Evolutionary conservation across 2,329 filamentous ascomycete genomes (phyloP).

Genomic region (Camillea tinctor): DNA sequence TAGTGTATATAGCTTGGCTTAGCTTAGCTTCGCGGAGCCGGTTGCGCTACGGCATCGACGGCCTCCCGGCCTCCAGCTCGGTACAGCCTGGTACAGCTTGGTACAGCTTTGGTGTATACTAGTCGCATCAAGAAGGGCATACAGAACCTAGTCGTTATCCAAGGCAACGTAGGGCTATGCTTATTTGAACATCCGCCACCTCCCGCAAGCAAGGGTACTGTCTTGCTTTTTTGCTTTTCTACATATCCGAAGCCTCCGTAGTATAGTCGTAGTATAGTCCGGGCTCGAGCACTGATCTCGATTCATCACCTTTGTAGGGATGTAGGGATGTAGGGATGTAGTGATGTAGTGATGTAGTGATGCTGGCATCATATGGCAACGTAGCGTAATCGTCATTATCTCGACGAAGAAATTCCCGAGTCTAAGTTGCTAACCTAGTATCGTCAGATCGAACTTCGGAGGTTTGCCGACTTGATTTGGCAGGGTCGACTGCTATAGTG

Average conservation of each 20-base stretch:
- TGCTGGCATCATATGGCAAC: background rate
- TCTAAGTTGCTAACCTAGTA: background rate
- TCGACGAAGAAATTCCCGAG: background rate
- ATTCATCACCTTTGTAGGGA: background rate
- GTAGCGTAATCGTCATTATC: background rate
- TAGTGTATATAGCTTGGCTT: background rate
- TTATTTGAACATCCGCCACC: background rate
- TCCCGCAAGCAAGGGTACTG: background rate
- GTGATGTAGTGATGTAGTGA: too few species aligned
- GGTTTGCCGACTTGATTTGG: background rate
- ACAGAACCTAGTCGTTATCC: too few species aligned
- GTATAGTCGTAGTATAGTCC: too few species aligned
- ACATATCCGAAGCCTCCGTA: background rate
- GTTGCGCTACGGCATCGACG: background rate
- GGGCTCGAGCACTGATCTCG: background rate
- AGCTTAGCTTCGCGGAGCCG: background rate
- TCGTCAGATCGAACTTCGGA: background rate
- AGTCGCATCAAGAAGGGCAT: too few species aligned
- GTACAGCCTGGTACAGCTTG: too few species aligned
- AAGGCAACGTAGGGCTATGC: background rate
- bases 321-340: too few species aligned
- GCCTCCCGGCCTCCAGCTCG: too few species aligned
- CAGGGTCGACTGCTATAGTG: background rate
- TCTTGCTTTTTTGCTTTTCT: background rate
- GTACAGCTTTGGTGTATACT: too few species aligned